Percentiles rank a stretch among this genome's conserved stretches.
Conservation (phyloP, 2,329 filamentous ascomycete species). For the Chalaropsis thielavioides region DNA sequence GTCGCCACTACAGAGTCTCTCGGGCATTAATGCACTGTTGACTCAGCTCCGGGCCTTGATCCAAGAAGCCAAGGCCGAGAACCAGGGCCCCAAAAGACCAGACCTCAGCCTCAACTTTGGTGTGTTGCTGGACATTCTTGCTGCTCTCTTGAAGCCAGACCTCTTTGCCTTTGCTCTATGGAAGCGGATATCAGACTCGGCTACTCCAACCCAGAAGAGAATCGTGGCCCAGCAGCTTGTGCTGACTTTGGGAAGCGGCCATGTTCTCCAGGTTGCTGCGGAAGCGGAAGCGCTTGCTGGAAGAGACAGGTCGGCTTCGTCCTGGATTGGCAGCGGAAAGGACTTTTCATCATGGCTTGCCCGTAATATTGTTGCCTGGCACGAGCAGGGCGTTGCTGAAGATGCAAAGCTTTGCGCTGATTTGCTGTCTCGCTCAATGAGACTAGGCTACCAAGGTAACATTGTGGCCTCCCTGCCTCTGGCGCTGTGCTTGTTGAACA, state of each 20-base stretch:
- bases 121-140: constrained; percentile 32
- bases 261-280: constrained; percentile 36
- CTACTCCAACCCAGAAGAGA: constrained; percentile 21
- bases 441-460: constrained; percentile 58
- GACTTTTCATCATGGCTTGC: constrained; percentile 60
- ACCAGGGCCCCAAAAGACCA: constrained; percentile 27
- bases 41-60: constrained; percentile 52
- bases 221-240: constrained; percentile 32
- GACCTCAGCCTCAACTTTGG: constrained; percentile 32
- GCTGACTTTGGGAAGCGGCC: constrained; percentile 34
- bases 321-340: constrained; percentile 51
- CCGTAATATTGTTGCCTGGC: constrained; percentile 40
- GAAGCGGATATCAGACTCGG: constrained; percentile 18
- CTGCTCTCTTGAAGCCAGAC: constrained; percentile 17
- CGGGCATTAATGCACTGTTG: constrained; percentile 63
- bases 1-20: constrained; percentile 53
- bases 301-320: background rate
- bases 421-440: constrained; percentile 45
- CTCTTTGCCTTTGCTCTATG: constrained; percentile 5
- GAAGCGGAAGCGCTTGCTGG: constrained; percentile 31
- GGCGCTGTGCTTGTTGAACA: background rate
- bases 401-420: constrained; percentile 32
- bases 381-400: constrained; percentile 23
- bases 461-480: background rate
- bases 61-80: constrained; percentile 32